Evolutionary conservation across 2,329 filamentous ascomycete genomes (phyloP).

Genomic region (Byssochlamys sp.): DNA sequence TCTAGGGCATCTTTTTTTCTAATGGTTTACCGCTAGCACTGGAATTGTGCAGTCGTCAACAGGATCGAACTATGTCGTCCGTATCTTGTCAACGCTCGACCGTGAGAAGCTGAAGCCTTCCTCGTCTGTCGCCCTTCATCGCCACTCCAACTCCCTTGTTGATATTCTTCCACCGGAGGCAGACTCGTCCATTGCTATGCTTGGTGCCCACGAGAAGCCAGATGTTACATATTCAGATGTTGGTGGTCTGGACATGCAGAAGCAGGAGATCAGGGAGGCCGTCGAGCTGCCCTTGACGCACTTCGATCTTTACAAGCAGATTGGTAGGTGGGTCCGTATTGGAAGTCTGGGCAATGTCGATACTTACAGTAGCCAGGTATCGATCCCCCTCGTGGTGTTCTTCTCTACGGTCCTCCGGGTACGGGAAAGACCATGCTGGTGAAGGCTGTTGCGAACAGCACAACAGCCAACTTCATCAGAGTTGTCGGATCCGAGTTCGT

Average conservation of each 20-base stretch:
- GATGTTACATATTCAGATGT: slow-evolving; percentile 97
- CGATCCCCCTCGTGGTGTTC: slow-evolving; percentile 88
- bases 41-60: slow-evolving; percentile 98
- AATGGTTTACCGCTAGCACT: slow-evolving; percentile 50
- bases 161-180: slow-evolving; percentile 98
- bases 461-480: slow-evolving; percentile 94
- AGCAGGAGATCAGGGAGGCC: slow-evolving; percentile 96
- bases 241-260: slow-evolving; percentile 97
- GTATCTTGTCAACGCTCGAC: slow-evolving; percentile 94
- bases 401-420: slow-evolving; percentile 90
- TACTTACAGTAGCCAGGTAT: slow-evolving; percentile 47
- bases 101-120: slow-evolving; percentile 96
- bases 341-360: not conserved
- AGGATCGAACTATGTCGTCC: slow-evolving; percentile 96
- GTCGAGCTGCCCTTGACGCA: slow-evolving; percentile 94
- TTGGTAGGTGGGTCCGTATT: slow-evolving; percentile 46
- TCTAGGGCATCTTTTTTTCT: slow-evolving; percentile 1
- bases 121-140: slow-evolving; percentile 91
- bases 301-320: slow-evolving; percentile 98
- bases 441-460: slow-evolving; percentile 96
- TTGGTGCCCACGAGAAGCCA: slow-evolving; percentile 91
- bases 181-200: slow-evolving; percentile 97
- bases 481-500: slow-evolving; percentile 98
- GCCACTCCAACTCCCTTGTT: slow-evolving; percentile 95
- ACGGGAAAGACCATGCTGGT: slow-evolving; percentile 96